Base-by-base conservation (phyloP, 2,329 filamentous ascomycete species). In the Ceratocystis cubensis region DNA sequence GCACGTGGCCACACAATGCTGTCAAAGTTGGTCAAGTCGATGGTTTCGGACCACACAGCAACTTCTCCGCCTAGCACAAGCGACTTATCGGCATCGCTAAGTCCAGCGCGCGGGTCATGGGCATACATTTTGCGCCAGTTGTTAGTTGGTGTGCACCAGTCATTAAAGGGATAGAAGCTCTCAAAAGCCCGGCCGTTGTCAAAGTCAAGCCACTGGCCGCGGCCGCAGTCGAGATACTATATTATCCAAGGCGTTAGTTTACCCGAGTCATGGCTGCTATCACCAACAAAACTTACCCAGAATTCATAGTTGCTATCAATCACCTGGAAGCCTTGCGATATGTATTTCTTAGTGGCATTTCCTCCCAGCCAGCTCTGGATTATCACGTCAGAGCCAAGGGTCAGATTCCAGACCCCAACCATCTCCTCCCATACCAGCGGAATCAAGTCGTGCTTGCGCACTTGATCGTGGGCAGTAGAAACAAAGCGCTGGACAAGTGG, bases 381-480 rank as follows among this genome's bases (percentile, higher is more conserved):
- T 13, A 95, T 80, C 0, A 89, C 85, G 71, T 91, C 85, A 15
- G 81, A 75, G 1, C 84, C 85, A 5, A 96, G 77, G 0, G 82
- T 88, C 59, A 94, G 77, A 73, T 92, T 88, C 87, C 89, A 96
- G 28, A 85, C 80, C 8, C 88, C 78, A 0, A 90, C 78, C 80
- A 94, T 91, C 75, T 96, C 91, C 74, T 96, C 90, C 91, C 91
- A 96, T 0, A 92, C 88, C 25, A 96, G 78, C 0, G 91, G 89
- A 4, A 81, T 82, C 64, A 96, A 76, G 3, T 87, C 87, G 5
- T 81, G 79, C 56, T 80, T 76, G 59, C 84, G 78, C 50, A 94
- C 79, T 59, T 85, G 83, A 37, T 76, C 79, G 74, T 92, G 88
- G 71, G 86, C 85, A 70, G 82, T 81, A 73, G 89, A 82, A 69